phyloP scores from a whole-genome alignment of 163 green algal genomes.

The Scenedesmus sp. region DNA sequence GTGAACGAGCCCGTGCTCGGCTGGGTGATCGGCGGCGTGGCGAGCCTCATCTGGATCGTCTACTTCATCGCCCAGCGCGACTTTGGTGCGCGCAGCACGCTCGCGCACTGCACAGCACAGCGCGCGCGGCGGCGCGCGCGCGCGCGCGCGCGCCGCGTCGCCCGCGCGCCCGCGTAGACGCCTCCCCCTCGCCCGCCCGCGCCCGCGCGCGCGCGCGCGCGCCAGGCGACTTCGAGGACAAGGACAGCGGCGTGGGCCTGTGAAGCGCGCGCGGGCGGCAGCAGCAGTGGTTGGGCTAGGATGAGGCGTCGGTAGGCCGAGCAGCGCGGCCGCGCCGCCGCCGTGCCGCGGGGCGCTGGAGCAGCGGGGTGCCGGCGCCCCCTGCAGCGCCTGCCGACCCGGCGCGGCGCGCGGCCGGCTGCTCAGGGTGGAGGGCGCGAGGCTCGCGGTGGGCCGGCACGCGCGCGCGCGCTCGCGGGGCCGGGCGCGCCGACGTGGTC shows the following conservation, averaged over 20 bases:
- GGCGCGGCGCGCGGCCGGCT: conserved; percentile 2
- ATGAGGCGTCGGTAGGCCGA: background rate
- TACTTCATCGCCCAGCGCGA: conserved; percentile 72
- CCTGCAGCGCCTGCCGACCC: conserved; percentile 12
- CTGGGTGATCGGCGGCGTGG: conserved; percentile 72
- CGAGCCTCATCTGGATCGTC: conserved; percentile 74
- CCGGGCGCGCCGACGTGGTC: no score
- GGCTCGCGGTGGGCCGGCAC: no score
- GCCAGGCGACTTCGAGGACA: conserved; percentile 72
- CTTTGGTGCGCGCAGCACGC: no score
- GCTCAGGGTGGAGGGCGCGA: no score
- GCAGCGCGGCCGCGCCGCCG: no score
- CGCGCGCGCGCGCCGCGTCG: background rate
- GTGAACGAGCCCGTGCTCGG: conserved; percentile 76
- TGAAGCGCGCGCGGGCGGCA: background rate
- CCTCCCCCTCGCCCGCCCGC: background rate
- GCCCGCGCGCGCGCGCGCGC: no score
- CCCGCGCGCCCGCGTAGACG: no score
- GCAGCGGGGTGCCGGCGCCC: background rate
- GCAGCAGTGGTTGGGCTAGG: background rate
- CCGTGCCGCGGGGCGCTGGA: conserved; percentile 15
- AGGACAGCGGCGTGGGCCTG: conserved; percentile 36
- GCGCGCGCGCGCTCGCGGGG: no score
- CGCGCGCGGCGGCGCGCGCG: background rate
- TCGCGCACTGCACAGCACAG: no score